Evolutionary conservation across 2,329 filamentous ascomycete genomes (phyloP), one percentile per base, ranked within the genome.

Genomic region (Nemania abortiva): DNA sequence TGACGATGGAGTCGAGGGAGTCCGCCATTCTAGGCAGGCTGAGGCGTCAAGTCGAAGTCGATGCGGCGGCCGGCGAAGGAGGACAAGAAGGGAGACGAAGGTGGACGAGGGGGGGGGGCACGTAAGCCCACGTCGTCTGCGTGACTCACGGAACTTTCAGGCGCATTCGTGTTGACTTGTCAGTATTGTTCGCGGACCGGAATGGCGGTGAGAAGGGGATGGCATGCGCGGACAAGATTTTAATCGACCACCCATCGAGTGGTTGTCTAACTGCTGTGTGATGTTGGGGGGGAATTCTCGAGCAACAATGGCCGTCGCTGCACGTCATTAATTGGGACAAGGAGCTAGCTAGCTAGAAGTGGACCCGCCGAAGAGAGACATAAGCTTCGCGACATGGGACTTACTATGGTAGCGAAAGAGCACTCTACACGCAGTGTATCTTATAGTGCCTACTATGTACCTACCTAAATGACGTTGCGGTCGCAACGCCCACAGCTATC

Each of bases 1-100:
- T 98, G 83, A 98, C 93, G 77, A 97, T 88, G 77, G 94, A 94
- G 83, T 98, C 95, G 78, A 97, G 86, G 70, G 88, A 84, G 78
- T 90, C 87, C 74, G 88, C 84, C 89, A 92, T 91, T 64, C 60
- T 65, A 31, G 61, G 56, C 61, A 34, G 50, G 55, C 57, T 45
- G 45, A 53, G 61, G 55, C 39, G 37, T n/a, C 11, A 56, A 9
- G 34, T 7, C 45, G 54, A 55, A 24, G 66, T 37, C 49, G 65
- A 61, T 27, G 63, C 63, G 20, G 56, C 66, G 63, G 67, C 67
- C 65, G 62, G 58, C 53, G 42, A 39, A 60, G 45, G 31, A 37
- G 54, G 27, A 47, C 47, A 34, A 53, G 20, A 27, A 61, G 22
- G 27, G 29, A 27, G 13, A n/a, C 24, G 54, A 56, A 22, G 11